Percentiles rank a stretch among this genome's conserved stretches.
Conservation (phyloP, 352 stramenopile species). For the Globisporangium splendens region DNA sequence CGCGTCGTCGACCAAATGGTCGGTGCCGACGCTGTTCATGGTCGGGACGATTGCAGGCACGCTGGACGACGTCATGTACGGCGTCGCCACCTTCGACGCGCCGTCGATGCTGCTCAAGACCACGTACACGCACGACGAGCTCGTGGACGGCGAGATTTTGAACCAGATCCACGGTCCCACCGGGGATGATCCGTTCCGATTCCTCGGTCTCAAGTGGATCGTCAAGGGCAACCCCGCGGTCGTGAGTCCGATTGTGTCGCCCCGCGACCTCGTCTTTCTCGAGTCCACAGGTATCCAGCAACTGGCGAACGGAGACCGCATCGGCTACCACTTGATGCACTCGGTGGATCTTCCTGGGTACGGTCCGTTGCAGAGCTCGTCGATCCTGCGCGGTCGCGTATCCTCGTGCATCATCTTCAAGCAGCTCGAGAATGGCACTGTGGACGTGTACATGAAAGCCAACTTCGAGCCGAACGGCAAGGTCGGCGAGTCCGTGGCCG, state of each 20-base stretch:
- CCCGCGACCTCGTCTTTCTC: conserved; percentile 31
- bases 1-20: conserved; percentile 10
- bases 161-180: conserved; percentile 8
- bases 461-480: conserved; percentile 35
- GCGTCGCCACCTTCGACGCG: conserved; percentile 32
- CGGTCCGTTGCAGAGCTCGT: conserved; percentile 24
- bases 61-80: conserved; percentile 69
- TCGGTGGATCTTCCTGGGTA: conserved; percentile 36
- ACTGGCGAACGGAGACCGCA: conserved; percentile 18
- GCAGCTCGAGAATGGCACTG: conserved; percentile 20
- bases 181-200: conserved; percentile 19
- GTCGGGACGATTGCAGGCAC: conserved; percentile 42
- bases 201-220: conserved; percentile 24
- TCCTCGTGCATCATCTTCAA: conserved; percentile 41
- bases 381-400: conserved; percentile 40
- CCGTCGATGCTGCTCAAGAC: conserved; percentile 51
- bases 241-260: conserved; percentile 10
- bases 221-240: conserved; percentile 14
- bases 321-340: conserved; percentile 45
- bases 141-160: conserved; percentile 20
- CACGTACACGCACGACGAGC: conserved; percentile 42
- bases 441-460: conserved; percentile 49
- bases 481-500: conserved; percentile 27
- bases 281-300: conserved; percentile 31
- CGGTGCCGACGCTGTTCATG: conserved; percentile 47